Base-by-base conservation (phyloP, 2,329 filamentous ascomycete genomes). In the Venturia aucupariae region DNA sequence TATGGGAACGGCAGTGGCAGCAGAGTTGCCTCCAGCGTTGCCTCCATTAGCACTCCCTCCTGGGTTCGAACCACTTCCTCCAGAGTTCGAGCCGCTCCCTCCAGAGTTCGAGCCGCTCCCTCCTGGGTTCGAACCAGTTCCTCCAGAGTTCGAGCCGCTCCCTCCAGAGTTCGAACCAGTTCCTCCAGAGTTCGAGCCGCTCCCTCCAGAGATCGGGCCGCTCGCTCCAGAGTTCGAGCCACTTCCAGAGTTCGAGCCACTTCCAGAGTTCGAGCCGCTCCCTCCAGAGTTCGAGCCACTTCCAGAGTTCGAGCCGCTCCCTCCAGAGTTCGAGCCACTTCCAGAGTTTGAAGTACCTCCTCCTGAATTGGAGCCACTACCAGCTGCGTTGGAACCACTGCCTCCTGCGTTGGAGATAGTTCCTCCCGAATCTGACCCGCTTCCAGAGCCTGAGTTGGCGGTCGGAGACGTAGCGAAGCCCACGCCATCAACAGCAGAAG, bases 1-100 rank as follows among this genome's bases (percentile, higher is more conserved):
- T 8, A 78, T 65, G 17, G 74, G 74, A 27, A 73, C 69, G 38
- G 59, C n/a, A 71, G 71, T 27, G 72, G 70, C 72, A 48, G 67
- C 72, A 38, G 69, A 57, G 38, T 19, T 32, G n/a, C 42, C 41
- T 2, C 61, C 61, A 32, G 38, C 24, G 27, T n/a, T 19, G 30
- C 42, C 46, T 44, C 41, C 61, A 48, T 48, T 48, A 1, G 3
- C 61, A 24, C 27, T 51, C 30, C 11, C 62, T 27, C 35, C 59
- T 38, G 27, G 11, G n/a, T n/a, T 44, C 15, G 59, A 42, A 27
- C 38, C 44, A 17, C 42, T 51, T 32, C n/a, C 42, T 55, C 61
- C 46, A 17, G 61, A 61, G 35, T 46, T 41, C 13, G 38, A 64
- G 7, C 22, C 60, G 3, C 46, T 27, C 10, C 46, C 46, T 38